Base-by-base conservation (phyloP, 805 yeast genomes). In the Myxozyma kluyveri region DNA sequence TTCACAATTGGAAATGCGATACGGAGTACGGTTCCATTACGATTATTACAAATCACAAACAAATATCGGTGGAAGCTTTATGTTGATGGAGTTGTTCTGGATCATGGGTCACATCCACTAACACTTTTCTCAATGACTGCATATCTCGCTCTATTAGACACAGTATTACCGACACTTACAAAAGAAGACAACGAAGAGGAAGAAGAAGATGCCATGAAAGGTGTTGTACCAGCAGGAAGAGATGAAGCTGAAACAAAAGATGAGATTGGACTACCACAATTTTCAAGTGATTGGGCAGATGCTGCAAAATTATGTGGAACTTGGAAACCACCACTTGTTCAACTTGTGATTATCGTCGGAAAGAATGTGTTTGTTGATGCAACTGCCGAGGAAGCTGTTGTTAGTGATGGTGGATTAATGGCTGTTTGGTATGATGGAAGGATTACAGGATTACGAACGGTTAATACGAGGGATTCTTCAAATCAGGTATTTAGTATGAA, bases 351-450 rank as follows among this genome's bases (percentile, higher is more conserved):
- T 0, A 72, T 86, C 4, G 79, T 88, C 0, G 96, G 91, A 1
- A 81, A 81, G 50, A 72, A 77, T 46, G 76, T 83, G 7, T 68
- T 88, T 22, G 73, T 90, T 23, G 99, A 91, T 65, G 98, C 99
- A 0, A 83, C 95, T 0, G 72, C 79, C n/a, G 86, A 84, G 53
- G 99, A 91, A 67, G 90, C 87, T 65, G 86, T 82, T 55, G 96
- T 90, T 1, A 76, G 89, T 53, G 96, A 91, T 59, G 84, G 86
- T 53, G 96, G 96, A 0, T 58, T 91, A 19, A 72, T 89, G 42
- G 66, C 87, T 2, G 83, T 90, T 31, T 91, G 84, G 81, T 78
- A 79, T 50, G 71, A 82, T 51, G 82, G 81, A n/a, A 73, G 75
- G 51, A 79, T 87, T 0, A 78, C 82, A 9, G 77, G 95, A 0